phyloP scores from a whole-genome alignment of 257 asterid species.

The Phtheirospermum japonicum region DNA sequence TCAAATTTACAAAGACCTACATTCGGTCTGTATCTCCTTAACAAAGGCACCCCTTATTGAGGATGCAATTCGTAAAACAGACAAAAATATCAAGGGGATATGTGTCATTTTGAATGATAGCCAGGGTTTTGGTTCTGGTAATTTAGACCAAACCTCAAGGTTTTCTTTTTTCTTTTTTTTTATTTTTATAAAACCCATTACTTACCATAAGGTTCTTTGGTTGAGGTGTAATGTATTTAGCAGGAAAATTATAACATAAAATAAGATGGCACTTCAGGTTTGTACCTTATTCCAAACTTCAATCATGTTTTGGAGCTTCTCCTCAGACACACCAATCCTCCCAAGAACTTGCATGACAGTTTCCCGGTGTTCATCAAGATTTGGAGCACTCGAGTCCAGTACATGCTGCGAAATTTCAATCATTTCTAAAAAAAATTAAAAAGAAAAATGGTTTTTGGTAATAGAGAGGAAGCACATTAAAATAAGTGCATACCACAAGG shows the following conservation, averaged over 20 bases:
- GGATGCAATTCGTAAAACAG: background rate
- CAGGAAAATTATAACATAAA: background rate
- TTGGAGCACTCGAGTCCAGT: constrained; percentile 84
- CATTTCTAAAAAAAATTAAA: background rate
- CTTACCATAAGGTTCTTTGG: constrained; percentile 5
- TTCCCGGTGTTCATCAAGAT: constrained; percentile 67
- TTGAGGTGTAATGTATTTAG: background rate
- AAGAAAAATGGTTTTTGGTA: background rate
- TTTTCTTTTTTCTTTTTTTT: too few species aligned
- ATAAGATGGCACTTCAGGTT: background rate
- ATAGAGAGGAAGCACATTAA: background rate
- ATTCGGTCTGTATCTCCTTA: background rate
- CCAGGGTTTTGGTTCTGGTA: too few species aligned
- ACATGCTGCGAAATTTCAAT: constrained; percentile 70
- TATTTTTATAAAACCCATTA: too few species aligned
- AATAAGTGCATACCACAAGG: constrained; percentile 69
- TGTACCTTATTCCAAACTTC: constrained; percentile 96
- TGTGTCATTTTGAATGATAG: background rate
- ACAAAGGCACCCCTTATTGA: background rate
- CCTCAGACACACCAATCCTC: constrained; percentile 70
- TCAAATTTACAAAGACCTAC: background rate
- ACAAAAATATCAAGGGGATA: background rate
- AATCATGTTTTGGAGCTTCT: constrained; percentile 86
- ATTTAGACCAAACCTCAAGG: too few species aligned
- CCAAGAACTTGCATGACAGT: constrained; percentile 81